Base-by-base conservation (phyloP, 1,284 basidiomycete genomes). In the Apiotrichum laibachii region DNA sequence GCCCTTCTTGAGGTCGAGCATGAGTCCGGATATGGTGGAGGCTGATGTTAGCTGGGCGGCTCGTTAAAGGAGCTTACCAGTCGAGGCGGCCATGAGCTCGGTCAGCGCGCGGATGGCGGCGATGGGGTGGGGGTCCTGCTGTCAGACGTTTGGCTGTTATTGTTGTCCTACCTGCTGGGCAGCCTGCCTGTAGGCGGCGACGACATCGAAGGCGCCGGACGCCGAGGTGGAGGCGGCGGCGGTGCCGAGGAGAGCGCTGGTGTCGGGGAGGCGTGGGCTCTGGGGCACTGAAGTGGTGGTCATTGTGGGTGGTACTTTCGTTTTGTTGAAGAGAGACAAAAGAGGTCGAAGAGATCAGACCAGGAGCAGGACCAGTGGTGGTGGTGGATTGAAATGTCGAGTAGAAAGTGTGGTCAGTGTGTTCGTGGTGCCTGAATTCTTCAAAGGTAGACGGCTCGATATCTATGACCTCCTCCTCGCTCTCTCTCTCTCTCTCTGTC, bases 41-140 rank as follows among this genome's bases (percentile, higher is more conserved):
- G 77, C 76, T 77, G 56, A 0, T 13, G 59, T 22, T 16, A 42
- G 15, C 40, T 39, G 37, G 40, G 5, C 19, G 18, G 10, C 16
- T 19, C n/a, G 9, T 43, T 44, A 2, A 1, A 6, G 40, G 6
- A 26, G 44, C 71, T 53, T 10, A 78, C 78, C 73, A 7, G 72
- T 75, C 1, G 77, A 78, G 18, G 72, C 65, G 55, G 76, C 75
- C 63, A 80, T 77, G 33, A 78, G 61, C 60, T 77, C 72, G 4
- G 77, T 76, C 1, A 80, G 63, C 16, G 79, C 74, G 6, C 77
- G 62, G 54, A 80, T 79, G n/a, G 79, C 79, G 31, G 79, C 79
- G 18, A 80, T 70, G 48, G 79, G 79, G 56, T 77, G 77, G 19
- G 77, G 77, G 21, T 67, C 65, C 67, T 70, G 56, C 16, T 15